phyloP scores from a whole-genome alignment of 257 asterid genomes.

The Buddleja alternifolia region DNA sequence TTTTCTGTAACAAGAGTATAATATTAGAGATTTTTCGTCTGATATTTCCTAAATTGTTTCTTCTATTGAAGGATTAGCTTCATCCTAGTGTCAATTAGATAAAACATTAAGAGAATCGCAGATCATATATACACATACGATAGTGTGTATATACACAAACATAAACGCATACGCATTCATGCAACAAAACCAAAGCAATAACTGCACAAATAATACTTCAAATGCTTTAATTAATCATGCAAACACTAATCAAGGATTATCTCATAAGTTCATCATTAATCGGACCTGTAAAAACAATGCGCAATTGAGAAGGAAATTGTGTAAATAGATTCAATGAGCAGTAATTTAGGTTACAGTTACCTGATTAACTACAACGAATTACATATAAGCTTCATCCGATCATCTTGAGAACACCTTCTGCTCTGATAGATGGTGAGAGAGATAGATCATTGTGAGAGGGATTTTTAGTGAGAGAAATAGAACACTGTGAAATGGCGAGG shows the following conservation, averaged over 20 bases:
- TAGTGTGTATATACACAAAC: no score
- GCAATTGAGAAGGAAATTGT: not conserved
- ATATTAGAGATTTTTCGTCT: not conserved
- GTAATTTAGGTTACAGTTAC: conserved; percentile 19
- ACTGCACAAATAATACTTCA: not conserved
- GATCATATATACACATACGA: no score
- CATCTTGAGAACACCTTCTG: conserved; percentile 15
- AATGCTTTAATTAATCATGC: conserved; percentile 12
- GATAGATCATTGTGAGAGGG: no score
- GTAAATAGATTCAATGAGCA: conserved; percentile 3
- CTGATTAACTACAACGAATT: conserved; percentile 28
- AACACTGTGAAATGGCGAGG: conserved; percentile 16
- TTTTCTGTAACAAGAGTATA: not conserved
- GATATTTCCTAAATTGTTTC: not conserved
- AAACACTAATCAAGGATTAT: conserved; percentile 11
- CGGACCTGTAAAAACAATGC: not conserved
- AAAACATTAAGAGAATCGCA: not conserved
- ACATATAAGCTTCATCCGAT: conserved; percentile 25
- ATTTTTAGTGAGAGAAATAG: conserved; percentile 37
- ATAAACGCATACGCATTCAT: no score
- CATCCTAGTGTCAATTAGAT: not conserved
- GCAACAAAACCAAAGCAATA: no score
- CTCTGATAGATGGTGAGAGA: not conserved
- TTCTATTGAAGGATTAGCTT: not conserved
- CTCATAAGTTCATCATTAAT: conserved; percentile 2